Percentiles rank a stretch among this genome's conserved stretches.
Evolutionary conservation across 2,329 filamentous ascomycete genomes (phyloP).

Genomic region (Colletotrichum trifolii): DNA sequence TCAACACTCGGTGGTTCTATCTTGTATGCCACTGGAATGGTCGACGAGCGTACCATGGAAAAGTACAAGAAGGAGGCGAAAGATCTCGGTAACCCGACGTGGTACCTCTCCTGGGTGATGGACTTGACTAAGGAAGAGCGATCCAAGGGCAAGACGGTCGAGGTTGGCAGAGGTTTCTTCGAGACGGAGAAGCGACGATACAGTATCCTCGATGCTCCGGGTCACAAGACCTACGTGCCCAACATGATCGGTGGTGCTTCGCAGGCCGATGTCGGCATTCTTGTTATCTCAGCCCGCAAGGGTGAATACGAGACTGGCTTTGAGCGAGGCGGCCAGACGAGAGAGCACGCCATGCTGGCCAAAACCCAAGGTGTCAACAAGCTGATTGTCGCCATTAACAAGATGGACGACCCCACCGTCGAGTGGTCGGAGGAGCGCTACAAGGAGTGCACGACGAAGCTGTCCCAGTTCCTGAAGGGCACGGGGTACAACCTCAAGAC

Average conservation of each 20-base stretch:
- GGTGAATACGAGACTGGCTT: conserved; percentile 99
- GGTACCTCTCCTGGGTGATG: conserved; percentile 98
- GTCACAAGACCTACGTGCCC: conserved; percentile 97
- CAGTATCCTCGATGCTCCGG: conserved; percentile 95
- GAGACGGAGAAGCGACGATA: conserved; percentile 97
- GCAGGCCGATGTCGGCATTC: conserved; percentile 91
- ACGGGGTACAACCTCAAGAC: conserved; percentile 95
- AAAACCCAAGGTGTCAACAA: conserved; percentile 99
- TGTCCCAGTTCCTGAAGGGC: conserved; percentile 87
- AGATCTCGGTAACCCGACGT: conserved; percentile 94
- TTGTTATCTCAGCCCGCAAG: conserved; percentile 96
- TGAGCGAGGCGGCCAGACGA: conserved; percentile 93
- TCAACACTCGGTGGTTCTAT: conserved; percentile 95
- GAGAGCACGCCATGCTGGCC: conserved; percentile 97
- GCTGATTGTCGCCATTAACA: conserved; percentile 94
- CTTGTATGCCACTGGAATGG: conserved; percentile 94
- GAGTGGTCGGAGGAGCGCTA: conserved; percentile 95
- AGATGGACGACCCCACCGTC: conserved; percentile 98
- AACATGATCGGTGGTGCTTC: conserved; percentile 98
- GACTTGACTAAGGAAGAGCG: conserved; percentile 98
- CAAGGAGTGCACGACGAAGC: conserved; percentile 91
- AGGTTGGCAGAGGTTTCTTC: conserved; percentile 95
- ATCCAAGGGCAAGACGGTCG: conserved; percentile 96
- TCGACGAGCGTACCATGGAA: conserved; percentile 98
- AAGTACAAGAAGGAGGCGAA: conserved; percentile 98